Evolutionary conservation across 192 early-diverging fungal genomes (phyloP).

Genomic region (Oehlia diaphana): DNA sequence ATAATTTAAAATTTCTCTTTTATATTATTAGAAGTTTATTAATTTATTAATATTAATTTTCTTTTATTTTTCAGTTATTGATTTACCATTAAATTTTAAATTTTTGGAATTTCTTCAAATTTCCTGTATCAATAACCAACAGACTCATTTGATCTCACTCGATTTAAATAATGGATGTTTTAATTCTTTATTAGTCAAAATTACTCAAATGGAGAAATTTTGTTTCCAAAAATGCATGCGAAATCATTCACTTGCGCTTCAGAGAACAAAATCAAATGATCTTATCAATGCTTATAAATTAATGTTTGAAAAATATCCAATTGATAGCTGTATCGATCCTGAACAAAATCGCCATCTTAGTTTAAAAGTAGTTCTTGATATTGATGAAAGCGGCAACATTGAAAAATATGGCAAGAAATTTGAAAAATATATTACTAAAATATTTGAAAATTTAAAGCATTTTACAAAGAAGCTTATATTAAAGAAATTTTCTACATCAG

Average conservation of each 20-base stretch:
- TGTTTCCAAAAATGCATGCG: background rate
- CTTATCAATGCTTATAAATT: slow-evolving; percentile 7
- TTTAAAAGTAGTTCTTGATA: background rate
- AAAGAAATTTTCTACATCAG: background rate
- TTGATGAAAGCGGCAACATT: background rate
- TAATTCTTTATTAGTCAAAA: background rate
- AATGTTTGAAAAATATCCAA: slow-evolving; percentile 20
- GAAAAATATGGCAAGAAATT: background rate
- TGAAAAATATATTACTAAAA: background rate
- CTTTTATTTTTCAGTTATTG: background rate
- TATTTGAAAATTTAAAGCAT: background rate
- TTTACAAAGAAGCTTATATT: background rate
- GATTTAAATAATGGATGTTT: slow-evolving; percentile 8
- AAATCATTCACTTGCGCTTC: background rate
- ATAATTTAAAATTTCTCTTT: too few relatives aligned
- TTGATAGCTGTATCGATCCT: background rate
- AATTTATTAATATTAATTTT: too few relatives aligned
- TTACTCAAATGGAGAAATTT: slow-evolving; percentile 15
- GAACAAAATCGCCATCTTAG: background rate
- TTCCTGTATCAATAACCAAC: background rate
- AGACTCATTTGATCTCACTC: background rate
- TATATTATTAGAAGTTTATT: too few relatives aligned
- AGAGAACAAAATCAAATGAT: slow-evolving; percentile 2
- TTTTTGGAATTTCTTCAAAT: background rate
- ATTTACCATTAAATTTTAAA: background rate